phyloP scores from a whole-genome alignment of 306 rosid genomes.

The Acacia acuminata region DNA sequence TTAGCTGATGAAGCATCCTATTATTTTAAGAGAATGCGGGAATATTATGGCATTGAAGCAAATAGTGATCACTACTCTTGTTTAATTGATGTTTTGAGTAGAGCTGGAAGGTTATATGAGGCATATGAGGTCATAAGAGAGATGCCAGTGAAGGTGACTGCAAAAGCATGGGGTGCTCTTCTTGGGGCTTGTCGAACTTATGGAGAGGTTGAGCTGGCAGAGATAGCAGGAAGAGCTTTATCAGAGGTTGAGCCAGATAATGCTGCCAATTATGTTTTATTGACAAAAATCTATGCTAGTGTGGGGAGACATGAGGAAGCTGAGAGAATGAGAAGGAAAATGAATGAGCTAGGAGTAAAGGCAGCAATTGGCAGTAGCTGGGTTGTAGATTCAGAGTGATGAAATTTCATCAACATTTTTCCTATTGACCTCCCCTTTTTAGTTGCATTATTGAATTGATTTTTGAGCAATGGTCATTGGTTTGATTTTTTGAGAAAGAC shows the following conservation, averaged over 20 bases:
- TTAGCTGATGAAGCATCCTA: constrained; percentile 68
- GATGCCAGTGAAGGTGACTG: constrained; percentile 80
- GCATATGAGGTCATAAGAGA: constrained; percentile 60
- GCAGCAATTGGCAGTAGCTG: constrained; percentile 67
- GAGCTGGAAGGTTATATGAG: constrained; percentile 74
- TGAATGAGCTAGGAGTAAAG: constrained; percentile 63
- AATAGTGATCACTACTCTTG: constrained; percentile 81
- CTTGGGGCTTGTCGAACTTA: constrained; percentile 77
- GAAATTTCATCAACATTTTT: background rate
- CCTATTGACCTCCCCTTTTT: background rate
- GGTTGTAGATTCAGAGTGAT: constrained; percentile 60
- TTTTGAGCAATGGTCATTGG: background rate
- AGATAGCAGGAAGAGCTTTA: constrained; percentile 70
- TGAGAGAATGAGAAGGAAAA: constrained; percentile 49
- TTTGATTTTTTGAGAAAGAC: background rate
- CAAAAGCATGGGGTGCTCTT: constrained; percentile 80
- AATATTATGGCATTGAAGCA: constrained; percentile 52
- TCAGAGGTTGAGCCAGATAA: constrained; percentile 73
- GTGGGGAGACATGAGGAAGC: constrained; percentile 77
- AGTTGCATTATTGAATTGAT: background rate
- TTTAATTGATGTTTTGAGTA: constrained; percentile 72
- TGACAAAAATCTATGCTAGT: constrained; percentile 65
- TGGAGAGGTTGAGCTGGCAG: constrained; percentile 64
- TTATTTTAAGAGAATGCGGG: constrained; percentile 55
- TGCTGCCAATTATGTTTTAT: constrained; percentile 71